A percentile compares a stretch with the other conserved stretches of the same genome.
These are phyloP conservation scores for Oryza coarctata DNA, from an alignment of 176 grass and related monocot genomes.

Conservation along the genomic window DNA sequence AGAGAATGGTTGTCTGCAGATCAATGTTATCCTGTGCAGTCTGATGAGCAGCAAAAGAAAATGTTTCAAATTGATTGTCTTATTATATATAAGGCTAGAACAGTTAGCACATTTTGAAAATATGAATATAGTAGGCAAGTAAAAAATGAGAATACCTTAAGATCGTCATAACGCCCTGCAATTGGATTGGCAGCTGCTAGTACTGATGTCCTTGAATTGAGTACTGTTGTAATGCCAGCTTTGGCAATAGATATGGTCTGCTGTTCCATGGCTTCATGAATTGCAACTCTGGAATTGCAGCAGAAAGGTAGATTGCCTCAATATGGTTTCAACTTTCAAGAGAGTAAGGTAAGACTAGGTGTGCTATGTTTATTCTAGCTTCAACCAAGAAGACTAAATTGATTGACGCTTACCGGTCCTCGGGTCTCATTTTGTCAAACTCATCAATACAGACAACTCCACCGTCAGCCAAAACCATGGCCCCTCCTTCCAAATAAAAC, in stretches of 20 bases:
- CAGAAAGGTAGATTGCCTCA: background rate
- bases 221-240: slow-evolving; percentile 95
- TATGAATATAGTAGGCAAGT: background rate
- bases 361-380: background rate
- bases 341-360: background rate
- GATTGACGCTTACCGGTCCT: slow-evolving; percentile 65
- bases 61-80: background rate
- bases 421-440: slow-evolving; percentile 99
- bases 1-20: slow-evolving; percentile 69
- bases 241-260: slow-evolving; percentile 99
- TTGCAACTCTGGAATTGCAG: slow-evolving; percentile 69
- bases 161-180: slow-evolving; percentile 90
- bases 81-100: background rate
- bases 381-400: background rate
- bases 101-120: background rate
- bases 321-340: background rate
- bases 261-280: slow-evolving; percentile 99
- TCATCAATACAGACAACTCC: slow-evolving; percentile 98
- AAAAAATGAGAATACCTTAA: slow-evolving; percentile 56
- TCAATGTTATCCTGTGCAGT: slow-evolving; percentile 97
- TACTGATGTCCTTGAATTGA: slow-evolving; percentile 95
- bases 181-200: slow-evolving; percentile 97
- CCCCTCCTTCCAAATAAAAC: slow-evolving; percentile 98
- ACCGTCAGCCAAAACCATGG: slow-evolving; percentile 96
- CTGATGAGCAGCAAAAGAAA: slow-evolving; percentile 43